Percentiles rank a stretch among this genome's conserved stretches.
Evolutionary conservation across 1,139 yeast genomes (phyloP).

Genomic region (Magnusiomyces clavatus): DNA sequence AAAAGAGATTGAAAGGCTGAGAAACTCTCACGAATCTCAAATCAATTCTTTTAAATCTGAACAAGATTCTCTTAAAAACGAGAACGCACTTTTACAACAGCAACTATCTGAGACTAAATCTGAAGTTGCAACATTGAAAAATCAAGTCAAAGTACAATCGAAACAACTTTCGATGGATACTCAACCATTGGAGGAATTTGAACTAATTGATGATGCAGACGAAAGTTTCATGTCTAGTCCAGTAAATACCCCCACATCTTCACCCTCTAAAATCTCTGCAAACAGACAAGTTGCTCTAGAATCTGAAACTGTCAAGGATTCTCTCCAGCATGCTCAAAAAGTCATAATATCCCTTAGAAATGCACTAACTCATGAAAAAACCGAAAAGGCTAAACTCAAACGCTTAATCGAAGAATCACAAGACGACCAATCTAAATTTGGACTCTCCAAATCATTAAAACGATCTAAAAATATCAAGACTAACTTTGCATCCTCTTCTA

Average conservation of each 20-base stretch:
- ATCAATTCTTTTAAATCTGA: conserved; percentile 17
- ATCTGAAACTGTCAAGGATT: conserved; percentile 58
- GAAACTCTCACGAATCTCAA: conserved; percentile 21
- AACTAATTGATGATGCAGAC: not conserved
- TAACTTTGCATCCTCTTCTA: not conserved
- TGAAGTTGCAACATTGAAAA: conserved; percentile 24
- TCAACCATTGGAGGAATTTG: not conserved
- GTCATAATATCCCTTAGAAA: conserved; percentile 25
- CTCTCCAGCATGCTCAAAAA: conserved; percentile 58
- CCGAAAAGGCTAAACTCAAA: conserved; percentile 31
- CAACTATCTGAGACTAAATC: conserved; percentile 15
- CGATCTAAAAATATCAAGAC: not conserved
- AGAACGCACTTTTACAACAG: conserved; percentile 21
- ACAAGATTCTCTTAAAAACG: conserved; percentile 22
- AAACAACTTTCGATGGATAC: not conserved
- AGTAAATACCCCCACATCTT: conserved; percentile 32
- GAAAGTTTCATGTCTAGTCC: conserved; percentile 15
- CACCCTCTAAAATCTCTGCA: conserved; percentile 41
- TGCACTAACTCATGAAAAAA: conserved; percentile 28
- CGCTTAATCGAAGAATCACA: conserved; percentile 23
- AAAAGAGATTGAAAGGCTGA: conserved; percentile 23
- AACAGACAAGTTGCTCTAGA: conserved; percentile 50
- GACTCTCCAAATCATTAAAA: not conserved
- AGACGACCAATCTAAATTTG: conserved; percentile 16
- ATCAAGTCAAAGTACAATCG: conserved; percentile 26